Percentiles rank a stretch among this genome's conserved stretches.
These are phyloP conservation scores for Cochlearia excelsa DNA, from an alignment of 345 rosid genomes.

Conservation along the genomic window DNA sequence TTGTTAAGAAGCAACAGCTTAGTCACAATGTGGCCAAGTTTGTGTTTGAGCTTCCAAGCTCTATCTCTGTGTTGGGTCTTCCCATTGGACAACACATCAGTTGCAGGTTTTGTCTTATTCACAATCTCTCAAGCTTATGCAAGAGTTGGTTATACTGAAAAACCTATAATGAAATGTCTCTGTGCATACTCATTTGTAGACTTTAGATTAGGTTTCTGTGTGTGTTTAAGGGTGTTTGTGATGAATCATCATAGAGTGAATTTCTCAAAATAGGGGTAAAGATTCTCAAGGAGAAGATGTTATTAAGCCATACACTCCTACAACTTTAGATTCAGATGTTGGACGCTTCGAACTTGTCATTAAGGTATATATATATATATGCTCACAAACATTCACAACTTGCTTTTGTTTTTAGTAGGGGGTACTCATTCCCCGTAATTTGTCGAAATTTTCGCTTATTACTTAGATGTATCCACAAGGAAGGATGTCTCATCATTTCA, in stretches of 20 bases:
- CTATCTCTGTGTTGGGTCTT: slow-evolving; percentile 83
- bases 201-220: neutral
- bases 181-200: neutral
- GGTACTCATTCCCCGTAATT: too few relatives aligned
- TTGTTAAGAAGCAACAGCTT: slow-evolving; percentile 70
- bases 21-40: slow-evolving; percentile 98
- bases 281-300: slow-evolving; percentile 87
- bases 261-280: slow-evolving; percentile 55
- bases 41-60: slow-evolving; percentile 67
- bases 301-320: slow-evolving; percentile 90
- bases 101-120: slow-evolving; percentile 57
- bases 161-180: too few relatives aligned
- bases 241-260: neutral
- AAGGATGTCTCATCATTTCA: slow-evolving; percentile 98
- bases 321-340: slow-evolving; percentile 87
- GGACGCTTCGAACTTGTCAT: slow-evolving; percentile 84
- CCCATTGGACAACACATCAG: slow-evolving; percentile 98
- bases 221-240: slow-evolving; percentile 6
- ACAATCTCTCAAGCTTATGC: neutral
- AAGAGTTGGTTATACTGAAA: too few relatives aligned
- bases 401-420: neutral
- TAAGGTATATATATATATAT: slow-evolving; percentile 47
- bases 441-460: slow-evolving; percentile 1
- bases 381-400: slow-evolving; percentile 2
- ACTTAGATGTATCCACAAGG: slow-evolving; percentile 94